Conservation (phyloP, 805 yeast genomes). For the Zygoascus ofunaensis region DNA sequence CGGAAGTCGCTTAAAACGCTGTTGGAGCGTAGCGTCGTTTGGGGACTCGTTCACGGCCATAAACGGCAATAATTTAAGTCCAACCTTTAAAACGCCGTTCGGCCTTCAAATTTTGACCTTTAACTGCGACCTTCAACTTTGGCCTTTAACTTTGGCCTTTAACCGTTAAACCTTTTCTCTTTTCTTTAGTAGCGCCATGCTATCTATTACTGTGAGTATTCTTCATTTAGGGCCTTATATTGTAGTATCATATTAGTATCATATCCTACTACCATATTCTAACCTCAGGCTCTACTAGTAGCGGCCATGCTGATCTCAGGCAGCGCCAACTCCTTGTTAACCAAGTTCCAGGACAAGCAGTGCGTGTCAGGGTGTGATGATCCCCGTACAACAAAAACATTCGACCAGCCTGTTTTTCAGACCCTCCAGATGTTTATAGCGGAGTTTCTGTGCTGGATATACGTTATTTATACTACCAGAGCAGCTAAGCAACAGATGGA, state of each 20-base stretch:
- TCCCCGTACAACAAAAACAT: conserved; percentile 36
- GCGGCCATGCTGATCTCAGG: conserved; percentile 60
- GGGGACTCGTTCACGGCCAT: no score
- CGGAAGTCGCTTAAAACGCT: no score
- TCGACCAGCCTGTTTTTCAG: conserved; percentile 73
- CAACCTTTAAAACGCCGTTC: no score
- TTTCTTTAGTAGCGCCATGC: background rate
- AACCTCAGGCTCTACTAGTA: conserved; percentile 21
- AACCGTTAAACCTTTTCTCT: no score
- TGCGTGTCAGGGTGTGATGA: conserved; percentile 49
- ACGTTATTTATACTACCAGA: background rate
- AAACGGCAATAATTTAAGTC: no score
- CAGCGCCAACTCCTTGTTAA: conserved; percentile 60
- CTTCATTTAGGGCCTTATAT: background rate
- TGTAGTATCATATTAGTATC: background rate
- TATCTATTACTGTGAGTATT: background rate
- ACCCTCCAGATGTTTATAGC: conserved; percentile 77
- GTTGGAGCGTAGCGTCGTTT: no score
- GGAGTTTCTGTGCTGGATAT: conserved; percentile 42
- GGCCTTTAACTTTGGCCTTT: no score
- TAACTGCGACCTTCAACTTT: no score
- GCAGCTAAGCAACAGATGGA: background rate
- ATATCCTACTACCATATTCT: background rate
- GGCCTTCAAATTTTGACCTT: no score
- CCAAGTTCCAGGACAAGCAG: conserved; percentile 69